phyloP scores from a whole-genome alignment of 768 basidiomycete species.

The Podaxis sp. region DNA sequence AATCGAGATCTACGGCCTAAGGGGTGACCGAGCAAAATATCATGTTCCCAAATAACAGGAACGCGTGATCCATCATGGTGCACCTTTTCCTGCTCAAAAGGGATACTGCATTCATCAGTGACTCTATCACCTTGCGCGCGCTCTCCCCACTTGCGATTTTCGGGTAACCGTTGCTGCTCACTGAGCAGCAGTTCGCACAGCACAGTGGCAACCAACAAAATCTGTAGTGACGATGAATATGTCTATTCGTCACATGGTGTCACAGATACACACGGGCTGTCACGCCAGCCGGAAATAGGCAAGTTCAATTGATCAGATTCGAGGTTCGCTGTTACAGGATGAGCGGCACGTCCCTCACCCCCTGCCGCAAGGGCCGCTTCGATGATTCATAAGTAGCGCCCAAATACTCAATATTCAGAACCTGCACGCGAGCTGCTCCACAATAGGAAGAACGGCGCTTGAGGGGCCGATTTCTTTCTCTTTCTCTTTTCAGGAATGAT shows the following conservation, averaged over 20 bases:
- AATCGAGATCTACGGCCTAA: slow-evolving; percentile 8
- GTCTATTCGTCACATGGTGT: not conserved
- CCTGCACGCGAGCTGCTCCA: not conserved
- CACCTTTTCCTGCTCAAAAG: slow-evolving; percentile 2
- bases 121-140: slow-evolving; percentile 2
- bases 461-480: not conserved
- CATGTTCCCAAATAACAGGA: slow-evolving; percentile 9
- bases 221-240: not conserved
- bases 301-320: slow-evolving; percentile 2
- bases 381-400: not conserved
- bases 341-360: not conserved
- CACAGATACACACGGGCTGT: not conserved
- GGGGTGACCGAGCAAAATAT: slow-evolving; percentile 10
- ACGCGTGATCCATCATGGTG: slow-evolving; percentile 12
- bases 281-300: not conserved
- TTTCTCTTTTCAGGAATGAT: slow-evolving; percentile 1
- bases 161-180: slow-evolving; percentile 3
- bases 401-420: not conserved
- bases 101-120: not conserved
- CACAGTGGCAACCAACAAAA: slow-evolving; percentile 14
- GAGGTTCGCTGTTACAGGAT: not conserved
- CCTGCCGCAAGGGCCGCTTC: not conserved
- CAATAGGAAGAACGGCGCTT: slow-evolving; percentile 1
- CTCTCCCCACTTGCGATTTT: slow-evolving; percentile 3
- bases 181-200: slow-evolving; percentile 5